Percentiles rank a stretch among this genome's conserved stretches.
These are phyloP conservation scores for Lipomyces yamadae DNA, from an alignment of 805 yeast species.

Conservation along the genomic window DNA sequence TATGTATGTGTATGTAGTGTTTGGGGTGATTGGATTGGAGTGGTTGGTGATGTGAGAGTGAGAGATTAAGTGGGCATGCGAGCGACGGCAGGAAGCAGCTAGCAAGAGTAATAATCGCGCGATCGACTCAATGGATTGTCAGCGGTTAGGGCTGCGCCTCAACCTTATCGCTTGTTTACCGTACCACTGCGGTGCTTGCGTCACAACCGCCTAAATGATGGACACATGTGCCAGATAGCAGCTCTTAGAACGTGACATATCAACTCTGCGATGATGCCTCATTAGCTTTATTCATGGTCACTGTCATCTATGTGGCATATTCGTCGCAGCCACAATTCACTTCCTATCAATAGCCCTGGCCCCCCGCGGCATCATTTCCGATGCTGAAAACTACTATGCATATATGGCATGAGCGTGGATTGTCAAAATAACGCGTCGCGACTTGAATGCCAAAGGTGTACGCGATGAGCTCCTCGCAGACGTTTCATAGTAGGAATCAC, in stretches of 20 bases:
- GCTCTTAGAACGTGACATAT: neutral
- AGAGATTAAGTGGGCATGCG: neutral
- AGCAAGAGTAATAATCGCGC: conserved; percentile 7
- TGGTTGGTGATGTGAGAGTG: neutral
- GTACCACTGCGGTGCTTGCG: neutral
- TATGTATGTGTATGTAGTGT: too few species aligned
- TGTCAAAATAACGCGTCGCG: too few species aligned
- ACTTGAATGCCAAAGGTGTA: too few species aligned
- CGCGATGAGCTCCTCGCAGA: too few species aligned
- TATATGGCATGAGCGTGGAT: neutral
- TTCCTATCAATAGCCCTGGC: neutral
- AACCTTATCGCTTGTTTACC: neutral
- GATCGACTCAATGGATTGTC: conserved; percentile 9
- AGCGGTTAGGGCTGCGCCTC: neutral
- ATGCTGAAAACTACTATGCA: neutral
- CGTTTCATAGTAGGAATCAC: too few species aligned
- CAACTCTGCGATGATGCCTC: neutral
- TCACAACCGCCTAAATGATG: neutral
- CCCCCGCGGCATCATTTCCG: too few species aligned
- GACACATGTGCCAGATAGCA: conserved; percentile 1
- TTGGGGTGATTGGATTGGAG: neutral
- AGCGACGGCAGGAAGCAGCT: neutral
- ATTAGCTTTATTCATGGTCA: neutral
- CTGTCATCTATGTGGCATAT: conserved; percentile 3
- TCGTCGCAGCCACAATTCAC: neutral